Base-by-base conservation (phyloP, 352 stramenopile species). In the Globisporangium solare region DNA sequence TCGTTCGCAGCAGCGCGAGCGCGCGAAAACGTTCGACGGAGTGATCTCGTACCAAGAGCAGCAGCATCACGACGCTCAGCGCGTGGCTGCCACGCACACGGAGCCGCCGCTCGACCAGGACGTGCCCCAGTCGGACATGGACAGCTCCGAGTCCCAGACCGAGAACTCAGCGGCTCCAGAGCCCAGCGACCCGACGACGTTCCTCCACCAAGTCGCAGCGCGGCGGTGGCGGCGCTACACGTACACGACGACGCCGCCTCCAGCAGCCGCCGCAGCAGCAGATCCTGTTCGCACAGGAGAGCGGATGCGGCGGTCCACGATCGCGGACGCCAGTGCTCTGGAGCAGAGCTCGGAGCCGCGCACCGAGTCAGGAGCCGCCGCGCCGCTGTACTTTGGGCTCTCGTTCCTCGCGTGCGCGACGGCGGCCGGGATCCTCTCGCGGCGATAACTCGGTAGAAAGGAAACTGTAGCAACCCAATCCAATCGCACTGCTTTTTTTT, bases 381-480 rank as follows among this genome's bases (percentile, higher is more conserved):
- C 74, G 3, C 67, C 68, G 1, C 48, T 82, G 18, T 73, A 74
- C 56, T 56, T 84, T 27, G 71, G 74, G 39, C 56, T 84, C n/a
- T 80, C 74, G 3, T 67, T 84, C 40, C 68, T 84, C 12, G 74
- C 70, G 2, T 84, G 74, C 18, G 74, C 71, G 24, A 82, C 70
- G 0, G 71, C 71, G 3, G 73, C 71, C 3, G 58, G 71, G 15
- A 58, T 84, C 21, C 52, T 76, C 7, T 66, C 67, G n/a, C 73
- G 73, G 15, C 59, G 73, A 31, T 80, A 71, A 76, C 56, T 35
- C 10, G 5, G 27, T 35, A 35, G 5, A 10, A 35, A 31, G 24
- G 24, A 31, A 31, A 2, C 6, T 2, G 6, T 35, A 35, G 7
- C 27, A 35, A 35, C 2, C 4, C 6, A 35, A 6, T 31, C n/a